Conservation (phyloP, 805 yeast genomes). For the Yarrowia alimentaria region DNA sequence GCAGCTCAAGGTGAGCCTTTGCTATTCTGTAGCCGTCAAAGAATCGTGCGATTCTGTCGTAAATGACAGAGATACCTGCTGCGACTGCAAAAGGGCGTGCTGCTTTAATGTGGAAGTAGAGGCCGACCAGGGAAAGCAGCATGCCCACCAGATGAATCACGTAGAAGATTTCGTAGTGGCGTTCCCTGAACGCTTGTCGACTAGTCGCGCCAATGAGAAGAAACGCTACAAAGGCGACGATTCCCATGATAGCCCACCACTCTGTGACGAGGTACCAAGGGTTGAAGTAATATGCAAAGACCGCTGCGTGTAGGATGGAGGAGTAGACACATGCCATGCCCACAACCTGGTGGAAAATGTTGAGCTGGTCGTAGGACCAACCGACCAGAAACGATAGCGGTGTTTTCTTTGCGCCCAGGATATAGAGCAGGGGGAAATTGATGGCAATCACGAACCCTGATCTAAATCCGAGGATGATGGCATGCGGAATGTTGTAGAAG, state of each 20-base stretch:
- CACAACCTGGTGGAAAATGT: slow-evolving; percentile 44
- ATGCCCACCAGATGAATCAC: slow-evolving; percentile 31
- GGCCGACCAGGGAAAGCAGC: slow-evolving; percentile 31
- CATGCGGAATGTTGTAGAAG: slow-evolving; percentile 20
- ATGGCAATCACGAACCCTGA: slow-evolving; percentile 32
- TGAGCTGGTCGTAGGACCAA: slow-evolving; percentile 47
- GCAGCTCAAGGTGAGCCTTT: slow-evolving; percentile 26
- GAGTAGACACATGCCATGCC: slow-evolving; percentile 36
- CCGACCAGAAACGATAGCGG: slow-evolving; percentile 41
- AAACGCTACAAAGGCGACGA: slow-evolving; percentile 32
- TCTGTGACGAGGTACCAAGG: slow-evolving; percentile 31
- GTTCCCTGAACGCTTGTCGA: slow-evolving; percentile 26
- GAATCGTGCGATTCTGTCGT: slow-evolving; percentile 32
- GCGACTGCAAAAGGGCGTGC: slow-evolving; percentile 33
- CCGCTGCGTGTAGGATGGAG: slow-evolving; percentile 29
- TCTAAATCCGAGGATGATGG: slow-evolving; percentile 32
- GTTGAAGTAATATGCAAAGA: slow-evolving; percentile 32
- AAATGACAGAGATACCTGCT: slow-evolving; percentile 32
- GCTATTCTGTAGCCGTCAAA: slow-evolving; percentile 31
- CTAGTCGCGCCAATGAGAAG: slow-evolving; percentile 32
- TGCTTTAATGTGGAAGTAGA: slow-evolving; percentile 32
- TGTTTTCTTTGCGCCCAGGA: slow-evolving; percentile 34
- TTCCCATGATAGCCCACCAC: slow-evolving; percentile 31
- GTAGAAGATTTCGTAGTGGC: slow-evolving; percentile 33
- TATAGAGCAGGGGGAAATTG: slow-evolving; percentile 33